Percentiles rank a stretch among this genome's conserved stretches.
Evolutionary conservation across 2,329 filamentous ascomycete species (phyloP).

Genomic region (Calonectria honghensis): DNA sequence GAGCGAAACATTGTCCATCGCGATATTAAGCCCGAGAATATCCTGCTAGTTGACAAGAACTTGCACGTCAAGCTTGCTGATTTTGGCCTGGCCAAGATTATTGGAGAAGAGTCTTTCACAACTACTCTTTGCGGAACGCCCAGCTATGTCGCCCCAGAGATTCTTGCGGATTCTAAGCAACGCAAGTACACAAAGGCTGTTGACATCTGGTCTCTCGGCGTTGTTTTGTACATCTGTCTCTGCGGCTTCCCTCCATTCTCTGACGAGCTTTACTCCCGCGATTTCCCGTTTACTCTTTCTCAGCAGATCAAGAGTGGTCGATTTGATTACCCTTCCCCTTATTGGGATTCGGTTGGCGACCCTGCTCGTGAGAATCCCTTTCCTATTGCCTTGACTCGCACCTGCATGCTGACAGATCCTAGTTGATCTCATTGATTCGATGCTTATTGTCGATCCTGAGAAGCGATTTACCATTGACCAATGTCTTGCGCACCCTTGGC

Average conservation of each 20-base stretch:
- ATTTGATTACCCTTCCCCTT: conserved; percentile 97
- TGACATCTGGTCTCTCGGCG: conserved; percentile 97
- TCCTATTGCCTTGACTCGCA: background rate
- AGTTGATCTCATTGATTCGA: conserved; percentile 94
- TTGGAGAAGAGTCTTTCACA: conserved; percentile 98
- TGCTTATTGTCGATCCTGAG: conserved; percentile 92
- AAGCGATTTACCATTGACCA: conserved; percentile 91
- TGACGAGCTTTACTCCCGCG: conserved; percentile 87
- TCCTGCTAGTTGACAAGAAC: conserved; percentile 89
- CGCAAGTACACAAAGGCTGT: conserved; percentile 96
- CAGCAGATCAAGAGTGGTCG: conserved; percentile 91
- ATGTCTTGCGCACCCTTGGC: conserved; percentile 94
- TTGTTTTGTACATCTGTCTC: conserved; percentile 96
- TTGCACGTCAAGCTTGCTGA: conserved; percentile 94
- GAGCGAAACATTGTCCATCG: conserved; percentile 98
- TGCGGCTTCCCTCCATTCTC: conserved; percentile 98
- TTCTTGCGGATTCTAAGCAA: conserved; percentile 86
- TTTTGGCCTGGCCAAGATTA: conserved; percentile 98
- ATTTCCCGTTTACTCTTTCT: conserved; percentile 92
- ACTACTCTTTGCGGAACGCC: conserved; percentile 98
- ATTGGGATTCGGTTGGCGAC: conserved; percentile 81
- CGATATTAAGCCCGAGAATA: conserved; percentile 98
- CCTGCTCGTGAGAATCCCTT: conserved; percentile 75
- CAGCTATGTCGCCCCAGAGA: conserved; percentile 96
- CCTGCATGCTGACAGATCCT: conserved; percentile 30